These are phyloP conservation scores for Phaffomyces opuntiae DNA, from an alignment of 805 yeast species.

Conservation along the genomic window DNA sequence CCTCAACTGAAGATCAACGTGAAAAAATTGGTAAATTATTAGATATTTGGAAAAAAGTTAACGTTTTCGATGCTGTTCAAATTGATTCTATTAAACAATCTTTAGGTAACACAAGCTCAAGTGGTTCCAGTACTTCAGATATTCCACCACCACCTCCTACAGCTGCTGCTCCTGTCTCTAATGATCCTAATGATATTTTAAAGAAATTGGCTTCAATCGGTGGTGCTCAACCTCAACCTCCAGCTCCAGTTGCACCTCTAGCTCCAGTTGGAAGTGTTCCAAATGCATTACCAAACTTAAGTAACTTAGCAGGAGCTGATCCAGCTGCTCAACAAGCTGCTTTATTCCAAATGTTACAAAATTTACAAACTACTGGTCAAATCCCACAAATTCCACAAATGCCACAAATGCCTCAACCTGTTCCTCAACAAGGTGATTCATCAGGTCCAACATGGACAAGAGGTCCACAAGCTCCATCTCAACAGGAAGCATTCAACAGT, in stretches of 20 bases:
- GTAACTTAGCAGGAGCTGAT: slow-evolving; percentile 17
- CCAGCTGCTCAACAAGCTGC: slow-evolving; percentile 33
- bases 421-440: slow-evolving; percentile 9
- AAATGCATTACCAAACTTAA: slow-evolving; percentile 12
- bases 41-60: slow-evolving; percentile 88
- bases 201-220: slow-evolving; percentile 59
- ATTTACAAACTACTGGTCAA: slow-evolving; percentile 25
- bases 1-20: slow-evolving; percentile 47
- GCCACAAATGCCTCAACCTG: slow-evolving; percentile 12
- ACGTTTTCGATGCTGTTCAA: slow-evolving; percentile 57
- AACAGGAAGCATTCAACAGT: slow-evolving; percentile 22
- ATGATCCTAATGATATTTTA: slow-evolving; percentile 55
- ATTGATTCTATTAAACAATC: slow-evolving; percentile 51
- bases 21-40: slow-evolving; percentile 78
- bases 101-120: slow-evolving; percentile 34
- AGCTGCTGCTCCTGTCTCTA: slow-evolving; percentile 31
- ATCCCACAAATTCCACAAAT: slow-evolving; percentile 11
- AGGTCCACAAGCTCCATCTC: slow-evolving; percentile 11
- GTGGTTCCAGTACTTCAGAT: too few species aligned
- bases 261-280: slow-evolving; percentile 22
- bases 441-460: slow-evolving; percentile 8
- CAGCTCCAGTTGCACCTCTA: slow-evolving; percentile 5
- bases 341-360: slow-evolving; percentile 31
- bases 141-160: slow-evolving; percentile 49
- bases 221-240: slow-evolving; percentile 6